Conservation (phyloP, 2,329 filamentous ascomycete genomes). For the Canariomyces notabilis region DNA sequence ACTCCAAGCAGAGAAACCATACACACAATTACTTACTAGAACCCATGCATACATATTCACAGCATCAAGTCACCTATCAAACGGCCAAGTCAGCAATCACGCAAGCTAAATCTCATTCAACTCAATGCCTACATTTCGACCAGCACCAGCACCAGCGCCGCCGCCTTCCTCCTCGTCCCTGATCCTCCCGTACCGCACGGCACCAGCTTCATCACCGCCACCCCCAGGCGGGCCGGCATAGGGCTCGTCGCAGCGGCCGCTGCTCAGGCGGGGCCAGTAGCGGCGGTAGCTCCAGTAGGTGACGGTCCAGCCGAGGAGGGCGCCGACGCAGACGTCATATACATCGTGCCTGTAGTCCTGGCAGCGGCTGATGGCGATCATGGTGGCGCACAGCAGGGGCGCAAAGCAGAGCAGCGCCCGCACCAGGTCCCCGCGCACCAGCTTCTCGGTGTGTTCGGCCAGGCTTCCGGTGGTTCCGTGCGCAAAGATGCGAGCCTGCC, state of each 20-base stretch:
- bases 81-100: slow-evolving; percentile 18
- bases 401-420: slow-evolving; percentile 52
- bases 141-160: slow-evolving; percentile 22
- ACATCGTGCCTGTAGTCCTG: slow-evolving; percentile 69
- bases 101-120: slow-evolving; percentile 19
- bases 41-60: neutral
- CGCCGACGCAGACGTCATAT: slow-evolving; percentile 61
- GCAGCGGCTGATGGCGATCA: slow-evolving; percentile 64
- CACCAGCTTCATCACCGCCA: slow-evolving; percentile 20
- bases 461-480: slow-evolving; percentile 28
- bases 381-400: slow-evolving; percentile 57
- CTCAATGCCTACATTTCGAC: slow-evolving; percentile 35
- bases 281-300: slow-evolving; percentile 63
- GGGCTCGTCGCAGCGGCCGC: slow-evolving; percentile 51
- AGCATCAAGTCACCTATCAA: neutral
- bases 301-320: slow-evolving; percentile 53
- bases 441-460: slow-evolving; percentile 24
- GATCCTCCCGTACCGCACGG: slow-evolving; percentile 37
- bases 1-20: neutral
- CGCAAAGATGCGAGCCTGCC: slow-evolving; percentile 56
- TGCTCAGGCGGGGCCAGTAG: slow-evolving; percentile 55
- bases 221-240: slow-evolving; percentile 41
- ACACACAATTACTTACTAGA: neutral
- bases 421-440: slow-evolving; percentile 44
- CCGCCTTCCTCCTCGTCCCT: slow-evolving; percentile 51